phyloP scores from a whole-genome alignment of 352 stramenopile genomes.

The Pythium dissotocum region DNA sequence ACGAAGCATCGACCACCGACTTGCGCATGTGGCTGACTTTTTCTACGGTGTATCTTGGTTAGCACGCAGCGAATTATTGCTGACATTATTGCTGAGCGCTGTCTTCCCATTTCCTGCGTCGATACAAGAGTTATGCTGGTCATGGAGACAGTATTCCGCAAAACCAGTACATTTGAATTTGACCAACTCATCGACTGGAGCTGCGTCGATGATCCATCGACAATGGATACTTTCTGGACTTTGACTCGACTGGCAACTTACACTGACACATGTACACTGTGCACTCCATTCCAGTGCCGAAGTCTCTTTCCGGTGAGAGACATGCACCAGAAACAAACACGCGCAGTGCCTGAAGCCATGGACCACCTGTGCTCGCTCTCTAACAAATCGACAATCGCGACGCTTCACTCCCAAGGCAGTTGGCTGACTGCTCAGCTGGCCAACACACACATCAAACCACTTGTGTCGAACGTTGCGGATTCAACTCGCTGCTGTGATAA shows the following conservation, averaged over 20 bases:
- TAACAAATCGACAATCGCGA: neutral
- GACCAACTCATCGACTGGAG: too few relatives aligned
- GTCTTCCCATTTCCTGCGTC: neutral
- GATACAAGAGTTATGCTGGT: neutral
- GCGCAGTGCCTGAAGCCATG: too few relatives aligned
- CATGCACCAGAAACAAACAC: neutral
- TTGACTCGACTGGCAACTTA: too few relatives aligned
- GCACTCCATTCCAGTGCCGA: neutral
- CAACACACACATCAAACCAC: too few relatives aligned
- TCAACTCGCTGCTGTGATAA: too few relatives aligned
- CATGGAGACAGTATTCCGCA: neutral
- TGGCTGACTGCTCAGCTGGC: neutral
- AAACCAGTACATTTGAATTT: slow-evolving; percentile 1
- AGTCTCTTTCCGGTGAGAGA: neutral
- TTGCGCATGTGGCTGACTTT: slow-evolving; percentile 2
- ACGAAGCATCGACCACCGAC: slow-evolving; percentile 11
- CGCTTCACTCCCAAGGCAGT: neutral
- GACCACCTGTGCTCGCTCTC: neutral
- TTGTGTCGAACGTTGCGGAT: too few relatives aligned
- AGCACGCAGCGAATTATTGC: neutral
- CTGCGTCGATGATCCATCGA: too few relatives aligned
- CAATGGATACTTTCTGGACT: too few relatives aligned
- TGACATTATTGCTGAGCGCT: neutral
- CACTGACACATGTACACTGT: neutral
- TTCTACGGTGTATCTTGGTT: neutral